Evolutionary conservation across 208 protist genomes (phyloP).

Genomic region (Crithidia thermophila): DNA sequence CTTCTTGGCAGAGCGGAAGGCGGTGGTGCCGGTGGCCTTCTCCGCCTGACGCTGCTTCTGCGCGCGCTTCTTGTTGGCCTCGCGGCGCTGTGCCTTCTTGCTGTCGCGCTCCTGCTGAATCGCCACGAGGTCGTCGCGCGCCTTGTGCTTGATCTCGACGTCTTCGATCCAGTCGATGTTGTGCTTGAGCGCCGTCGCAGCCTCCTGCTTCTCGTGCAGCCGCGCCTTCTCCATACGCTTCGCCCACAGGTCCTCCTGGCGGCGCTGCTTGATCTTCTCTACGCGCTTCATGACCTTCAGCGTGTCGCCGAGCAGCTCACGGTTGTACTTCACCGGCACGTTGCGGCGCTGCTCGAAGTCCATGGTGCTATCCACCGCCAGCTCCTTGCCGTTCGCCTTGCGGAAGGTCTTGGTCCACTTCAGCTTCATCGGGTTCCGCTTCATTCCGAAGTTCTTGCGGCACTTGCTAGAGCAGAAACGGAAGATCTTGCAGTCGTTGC

Average conservation of each 20-base stretch:
- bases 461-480: slow-evolving; percentile 99
- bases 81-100: slow-evolving; percentile 78
- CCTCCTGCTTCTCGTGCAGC: slow-evolving; percentile 80
- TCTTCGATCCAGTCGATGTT: slow-evolving; percentile 95
- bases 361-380: slow-evolving; percentile 98
- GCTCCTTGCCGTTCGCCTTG: slow-evolving; percentile 97
- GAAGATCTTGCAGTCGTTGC: slow-evolving; percentile 98
- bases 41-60: slow-evolving; percentile 73
- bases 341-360: slow-evolving; percentile 99
- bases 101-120: slow-evolving; percentile 74
- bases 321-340: slow-evolving; percentile 99
- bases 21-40: slow-evolving; percentile 44
- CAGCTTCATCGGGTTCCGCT: slow-evolving; percentile 99
- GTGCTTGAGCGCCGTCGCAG: slow-evolving; percentile 89
- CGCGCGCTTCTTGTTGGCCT: slow-evolving; percentile 69
- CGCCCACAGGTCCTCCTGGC: slow-evolving; percentile 95
- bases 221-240: slow-evolving; percentile 81
- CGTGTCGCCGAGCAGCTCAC: slow-evolving; percentile 96
- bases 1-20: slow-evolving; percentile 69
- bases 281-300: slow-evolving; percentile 98
- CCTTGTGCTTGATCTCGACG: slow-evolving; percentile 80
- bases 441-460: slow-evolving; percentile 99
- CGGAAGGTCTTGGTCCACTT: slow-evolving; percentile 99
- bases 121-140: slow-evolving; percentile 75
- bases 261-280: slow-evolving; percentile 95